These are phyloP conservation scores for Pythium myriotylum DNA, from an alignment of 352 stramenopile genomes.

Conservation along the genomic window DNA sequence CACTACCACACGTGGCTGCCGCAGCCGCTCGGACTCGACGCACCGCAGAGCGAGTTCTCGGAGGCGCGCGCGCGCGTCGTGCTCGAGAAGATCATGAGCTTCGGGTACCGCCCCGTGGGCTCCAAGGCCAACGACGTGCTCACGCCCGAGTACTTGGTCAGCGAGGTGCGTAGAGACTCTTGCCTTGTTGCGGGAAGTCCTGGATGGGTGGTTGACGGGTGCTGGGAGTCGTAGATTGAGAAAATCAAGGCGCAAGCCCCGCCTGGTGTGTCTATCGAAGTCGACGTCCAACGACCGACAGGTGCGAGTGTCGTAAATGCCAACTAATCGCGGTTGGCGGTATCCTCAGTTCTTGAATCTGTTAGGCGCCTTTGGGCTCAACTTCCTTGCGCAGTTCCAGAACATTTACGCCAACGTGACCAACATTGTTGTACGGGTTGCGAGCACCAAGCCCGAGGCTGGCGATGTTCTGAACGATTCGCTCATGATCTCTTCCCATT, in stretches of 20 bases:
- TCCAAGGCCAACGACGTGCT: conserved; percentile 67
- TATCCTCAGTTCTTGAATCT: too few species aligned
- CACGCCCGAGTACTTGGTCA: conserved; percentile 57
- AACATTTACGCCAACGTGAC: conserved; percentile 88
- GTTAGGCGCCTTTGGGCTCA: conserved; percentile 63
- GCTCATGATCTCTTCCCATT: conserved; percentile 79
- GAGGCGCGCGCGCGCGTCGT: conserved; percentile 60
- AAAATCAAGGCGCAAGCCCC: conserved; percentile 43
- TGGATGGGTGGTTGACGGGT: too few species aligned
- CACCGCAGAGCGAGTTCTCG: conserved; percentile 41
- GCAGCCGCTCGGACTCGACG: conserved; percentile 37
- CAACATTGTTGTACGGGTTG: conserved; percentile 75
- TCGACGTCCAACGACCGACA: conserved; percentile 69
- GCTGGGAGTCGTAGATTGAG: conserved; percentile 45
- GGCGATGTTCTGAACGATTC: conserved; percentile 44
- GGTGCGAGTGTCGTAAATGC: conserved; percentile 16
- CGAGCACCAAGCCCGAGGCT: conserved; percentile 25
- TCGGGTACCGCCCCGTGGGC: conserved; percentile 69
- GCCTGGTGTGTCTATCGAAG: conserved; percentile 42
- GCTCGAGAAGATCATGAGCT: conserved; percentile 70
- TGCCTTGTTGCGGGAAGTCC: too few species aligned
- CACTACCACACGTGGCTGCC: conserved; percentile 66
- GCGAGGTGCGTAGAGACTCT: conserved; percentile 45
- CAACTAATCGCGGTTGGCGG: neutral
- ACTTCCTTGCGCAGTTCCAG: conserved; percentile 82